phyloP scores from a whole-genome alignment of 306 rosid genomes.

The Purshia tridentata region DNA sequence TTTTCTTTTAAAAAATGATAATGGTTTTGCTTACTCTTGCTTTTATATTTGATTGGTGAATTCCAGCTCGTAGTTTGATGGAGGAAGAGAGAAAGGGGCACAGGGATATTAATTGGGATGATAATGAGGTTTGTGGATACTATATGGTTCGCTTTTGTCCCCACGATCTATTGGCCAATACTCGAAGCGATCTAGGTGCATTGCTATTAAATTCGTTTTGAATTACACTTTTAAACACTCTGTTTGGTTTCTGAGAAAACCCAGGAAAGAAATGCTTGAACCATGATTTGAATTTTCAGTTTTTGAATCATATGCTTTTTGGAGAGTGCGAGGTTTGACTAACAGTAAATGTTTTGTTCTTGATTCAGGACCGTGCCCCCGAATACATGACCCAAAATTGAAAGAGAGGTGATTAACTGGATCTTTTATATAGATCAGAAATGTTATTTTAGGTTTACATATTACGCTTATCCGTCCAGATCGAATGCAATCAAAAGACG shows the following conservation, averaged over 20 bases:
- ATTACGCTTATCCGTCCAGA: background rate
- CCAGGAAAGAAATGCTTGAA: background rate
- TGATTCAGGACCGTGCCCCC: constrained; percentile 71
- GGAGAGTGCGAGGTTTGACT: constrained; percentile 9
- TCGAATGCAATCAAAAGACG: background rate
- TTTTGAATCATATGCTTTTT: background rate
- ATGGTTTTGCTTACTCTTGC: background rate
- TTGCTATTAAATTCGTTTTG: constrained; percentile 15
- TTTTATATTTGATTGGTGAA: constrained; percentile 1
- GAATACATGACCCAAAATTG: constrained; percentile 74
- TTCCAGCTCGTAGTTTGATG: constrained; percentile 75
- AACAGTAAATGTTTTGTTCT: background rate
- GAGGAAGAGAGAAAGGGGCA: constrained; percentile 78
- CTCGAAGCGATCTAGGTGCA: constrained; percentile 88
- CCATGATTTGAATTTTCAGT: background rate
- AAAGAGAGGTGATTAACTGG: constrained; percentile 56
- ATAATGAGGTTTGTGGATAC: constrained; percentile 80
- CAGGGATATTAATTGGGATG: constrained; percentile 83
- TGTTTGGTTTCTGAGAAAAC: background rate
- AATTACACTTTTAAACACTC: background rate
- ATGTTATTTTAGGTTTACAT: background rate
- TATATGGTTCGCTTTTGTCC: constrained; percentile 96
- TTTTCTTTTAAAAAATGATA: no score
- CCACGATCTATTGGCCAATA: constrained; percentile 88
- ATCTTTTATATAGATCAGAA: background rate